Conservation (phyloP, 352 stramenopile genomes). For the Thalassiosira hispida region DNA sequence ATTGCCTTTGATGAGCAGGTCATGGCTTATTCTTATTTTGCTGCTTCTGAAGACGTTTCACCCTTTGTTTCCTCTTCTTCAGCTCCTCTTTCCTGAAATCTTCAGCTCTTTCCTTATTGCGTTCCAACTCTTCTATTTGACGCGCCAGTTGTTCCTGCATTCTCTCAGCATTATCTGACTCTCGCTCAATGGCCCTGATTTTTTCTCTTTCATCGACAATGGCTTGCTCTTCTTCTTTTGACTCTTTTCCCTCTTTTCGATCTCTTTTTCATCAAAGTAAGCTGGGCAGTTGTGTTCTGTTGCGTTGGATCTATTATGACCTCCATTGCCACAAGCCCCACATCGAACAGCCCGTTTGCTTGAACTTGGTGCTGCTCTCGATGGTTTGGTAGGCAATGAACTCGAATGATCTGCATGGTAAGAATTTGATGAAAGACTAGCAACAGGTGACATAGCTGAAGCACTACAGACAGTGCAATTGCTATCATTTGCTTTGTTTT, state of each 20-base stretch:
- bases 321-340: slow-evolving; percentile 59
- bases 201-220: slow-evolving; percentile 38
- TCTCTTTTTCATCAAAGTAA: slow-evolving; percentile 60
- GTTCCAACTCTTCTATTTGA: slow-evolving; percentile 46
- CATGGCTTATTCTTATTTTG: slow-evolving; percentile 11
- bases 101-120: slow-evolving; percentile 29
- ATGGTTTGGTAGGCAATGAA: slow-evolving; percentile 2
- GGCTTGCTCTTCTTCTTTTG: slow-evolving; percentile 36
- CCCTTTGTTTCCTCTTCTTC: slow-evolving; percentile 43
- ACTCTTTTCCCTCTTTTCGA: slow-evolving; percentile 53
- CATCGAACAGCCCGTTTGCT: slow-evolving; percentile 44
- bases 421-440: slow-evolving; percentile 16
- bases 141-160: slow-evolving; percentile 41
- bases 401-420: slow-evolving; percentile 8
- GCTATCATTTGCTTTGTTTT: slow-evolving; percentile 20
- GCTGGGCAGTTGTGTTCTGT: slow-evolving; percentile 55
- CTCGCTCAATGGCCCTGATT: slow-evolving; percentile 41
- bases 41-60: slow-evolving; percentile 41
- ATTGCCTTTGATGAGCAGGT: neutral
- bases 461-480: slow-evolving; percentile 22
- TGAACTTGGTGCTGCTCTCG: slow-evolving; percentile 11
- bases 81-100: slow-evolving; percentile 52
- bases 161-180: slow-evolving; percentile 28
- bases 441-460: slow-evolving; percentile 4
- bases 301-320: slow-evolving; percentile 61